Evolutionary conservation across 2,329 filamentous ascomycete species (phyloP), one percentile per base, ranked within the genome.

Genomic region (Coniochaeta sp.): DNA sequence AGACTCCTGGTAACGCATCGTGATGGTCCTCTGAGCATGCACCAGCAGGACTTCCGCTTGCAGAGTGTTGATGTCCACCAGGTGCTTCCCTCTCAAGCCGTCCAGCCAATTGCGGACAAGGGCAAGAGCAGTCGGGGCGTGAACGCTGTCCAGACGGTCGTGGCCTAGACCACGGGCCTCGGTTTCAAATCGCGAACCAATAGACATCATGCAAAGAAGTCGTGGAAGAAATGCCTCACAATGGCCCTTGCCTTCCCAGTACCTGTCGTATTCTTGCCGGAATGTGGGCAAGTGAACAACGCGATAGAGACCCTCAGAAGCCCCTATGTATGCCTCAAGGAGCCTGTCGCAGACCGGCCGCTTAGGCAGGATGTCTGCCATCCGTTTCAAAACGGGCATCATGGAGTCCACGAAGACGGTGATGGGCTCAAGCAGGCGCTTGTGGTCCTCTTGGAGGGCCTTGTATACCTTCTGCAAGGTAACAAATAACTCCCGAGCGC

Each of bases 401-500:
- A 83, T 80, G n/a, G 81, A 84, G 65, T 84, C 80, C 31, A 83
- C 81, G 64, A 79, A 84, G 34, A 84, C 81, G 3, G 79, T 74
- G 52, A 84, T 83, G 0, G 82, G 81, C 6, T 77, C 70, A 44
- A 82, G 69, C 0, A 74, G 75, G 64, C 77, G 77, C 59, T 72
- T 72, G 65, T 79, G 76, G 33, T 81, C 77, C 57, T 79, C 75
- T 63, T 79, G 78, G 9, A 84, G 70, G 16, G 74, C 69, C 62
- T 72, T 77, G 65, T 83, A 77, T 40, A 83, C 74, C 52, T 76
- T 75, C 59, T 77, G 74, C 52, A 83, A 76, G 55, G 73, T 75
- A 22, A 70, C 62, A 58, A 84, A 76, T 38, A 79, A 64, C 22
- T 81, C 77, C 31, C 72, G 67, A 31, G 78, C 72, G 31, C 75